Percentiles rank a stretch among this genome's conserved stretches.
These are phyloP conservation scores for Pseudocercospora ulei DNA, from an alignment of 2,329 filamentous ascomycete species.

Conservation along the genomic window DNA sequence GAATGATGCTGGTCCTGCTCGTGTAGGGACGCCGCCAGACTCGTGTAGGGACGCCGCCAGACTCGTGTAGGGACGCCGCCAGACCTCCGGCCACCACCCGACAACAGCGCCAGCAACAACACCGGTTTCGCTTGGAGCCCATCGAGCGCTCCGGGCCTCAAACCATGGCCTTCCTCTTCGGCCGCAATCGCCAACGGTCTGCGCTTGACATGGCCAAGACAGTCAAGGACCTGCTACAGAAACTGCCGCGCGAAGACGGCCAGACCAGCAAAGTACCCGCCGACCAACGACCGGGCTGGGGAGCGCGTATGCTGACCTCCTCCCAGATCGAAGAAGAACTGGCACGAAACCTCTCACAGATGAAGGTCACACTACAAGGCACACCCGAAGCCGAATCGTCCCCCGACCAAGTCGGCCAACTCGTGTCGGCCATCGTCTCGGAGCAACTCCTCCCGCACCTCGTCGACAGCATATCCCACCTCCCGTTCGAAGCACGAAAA, in stretches of 20 bases:
- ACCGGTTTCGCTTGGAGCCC: conserved; percentile 8
- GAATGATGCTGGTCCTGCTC: neutral
- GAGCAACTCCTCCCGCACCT: conserved; percentile 82
- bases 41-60: neutral
- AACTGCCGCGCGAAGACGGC: conserved; percentile 47
- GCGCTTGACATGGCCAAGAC: conserved; percentile 53
- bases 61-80: neutral
- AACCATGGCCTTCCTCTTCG: conserved; percentile 65
- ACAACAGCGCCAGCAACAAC: neutral
- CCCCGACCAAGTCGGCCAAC: conserved; percentile 76
- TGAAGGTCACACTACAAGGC: conserved; percentile 88
- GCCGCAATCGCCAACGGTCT: conserved; percentile 52
- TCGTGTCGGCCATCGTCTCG: conserved; percentile 74
- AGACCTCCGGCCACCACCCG: neutral
- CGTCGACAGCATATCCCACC: conserved; percentile 67
- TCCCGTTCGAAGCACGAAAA: conserved; percentile 93
- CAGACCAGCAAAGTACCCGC: conserved; percentile 38
- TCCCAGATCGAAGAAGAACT: conserved; percentile 73
- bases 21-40: conserved; percentile 1
- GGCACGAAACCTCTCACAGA: conserved; percentile 72
- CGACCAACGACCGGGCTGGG: neutral
- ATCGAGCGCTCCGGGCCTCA: conserved; percentile 18
- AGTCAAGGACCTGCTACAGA: conserved; percentile 54
- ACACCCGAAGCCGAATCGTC: conserved; percentile 81
- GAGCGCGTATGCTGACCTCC: conserved; percentile 7